A percentile compares a stretch with the other conserved stretches of the same genome.
These are phyloP conservation scores for Phytophthora hibernalis DNA, from an alignment of 352 stramenopile genomes.

Conservation along the genomic window DNA sequence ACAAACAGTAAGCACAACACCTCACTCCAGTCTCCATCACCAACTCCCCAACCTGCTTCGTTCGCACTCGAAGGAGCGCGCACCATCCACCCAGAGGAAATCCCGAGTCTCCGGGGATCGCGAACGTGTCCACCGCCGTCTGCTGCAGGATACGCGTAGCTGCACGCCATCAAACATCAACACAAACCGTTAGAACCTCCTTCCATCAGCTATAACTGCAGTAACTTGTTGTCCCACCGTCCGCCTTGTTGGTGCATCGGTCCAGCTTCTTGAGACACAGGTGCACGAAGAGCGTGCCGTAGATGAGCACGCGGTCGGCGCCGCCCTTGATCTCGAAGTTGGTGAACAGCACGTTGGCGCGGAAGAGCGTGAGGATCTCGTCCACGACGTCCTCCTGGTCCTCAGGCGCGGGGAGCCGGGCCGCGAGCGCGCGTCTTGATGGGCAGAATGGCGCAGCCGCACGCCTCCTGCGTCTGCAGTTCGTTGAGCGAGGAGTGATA, in stretches of 20 bases:
- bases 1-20: not conserved
- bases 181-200: not conserved
- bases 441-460: slow-evolving; percentile 89
- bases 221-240: slow-evolving; percentile 52
- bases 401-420: slow-evolving; percentile 80
- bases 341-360: slow-evolving; percentile 94
- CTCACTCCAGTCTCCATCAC: not conserved
- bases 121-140: slow-evolving; percentile 84
- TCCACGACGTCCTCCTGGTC: slow-evolving; percentile 93
- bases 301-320: slow-evolving; percentile 93
- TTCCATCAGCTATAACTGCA: not conserved
- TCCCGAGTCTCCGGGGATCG: slow-evolving; percentile 85
- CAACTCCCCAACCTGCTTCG: slow-evolving; percentile 63
- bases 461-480: slow-evolving; percentile 70
- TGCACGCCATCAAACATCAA: no score
- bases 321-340: slow-evolving; percentile 94
- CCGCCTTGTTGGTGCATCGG: slow-evolving; percentile 74
- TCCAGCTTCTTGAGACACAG: slow-evolving; percentile 93
- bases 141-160: slow-evolving; percentile 82
- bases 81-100: slow-evolving; percentile 88
- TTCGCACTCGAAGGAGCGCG: slow-evolving; percentile 71
- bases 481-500: slow-evolving; percentile 93
- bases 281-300: slow-evolving; percentile 94
- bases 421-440: slow-evolving; percentile 90
- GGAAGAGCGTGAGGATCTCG: slow-evolving; percentile 93